Percentiles rank a stretch among this genome's conserved stretches.
phyloP scores from a whole-genome alignment of 495 filamentous ascomycete species.

The Astrothelium macrocarpum region DNA sequence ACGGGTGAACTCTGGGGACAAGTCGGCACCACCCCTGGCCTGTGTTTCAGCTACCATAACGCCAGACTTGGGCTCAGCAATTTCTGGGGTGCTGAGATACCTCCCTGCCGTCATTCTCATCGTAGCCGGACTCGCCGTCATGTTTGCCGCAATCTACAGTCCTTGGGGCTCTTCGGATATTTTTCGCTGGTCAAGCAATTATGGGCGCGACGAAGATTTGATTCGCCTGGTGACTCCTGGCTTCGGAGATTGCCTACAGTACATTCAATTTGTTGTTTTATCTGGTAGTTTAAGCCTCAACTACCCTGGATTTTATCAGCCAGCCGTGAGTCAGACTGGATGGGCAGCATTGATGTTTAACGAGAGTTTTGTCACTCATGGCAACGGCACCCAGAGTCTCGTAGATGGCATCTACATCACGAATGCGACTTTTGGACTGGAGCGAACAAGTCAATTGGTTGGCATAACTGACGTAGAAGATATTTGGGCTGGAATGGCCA shows the following conservation, averaged over 20 bases:
- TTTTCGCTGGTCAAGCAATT: constrained; percentile 93
- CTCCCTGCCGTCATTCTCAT: constrained; percentile 69
- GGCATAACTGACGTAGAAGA: constrained; percentile 68
- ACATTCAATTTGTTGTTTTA: constrained; percentile 86
- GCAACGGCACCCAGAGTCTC: constrained; percentile 51
- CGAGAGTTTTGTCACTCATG: constrained; percentile 68
- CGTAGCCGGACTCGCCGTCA: constrained; percentile 69
- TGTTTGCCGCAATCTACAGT: constrained; percentile 75
- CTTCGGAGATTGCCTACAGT: constrained; percentile 94
- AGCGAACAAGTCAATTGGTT: constrained; percentile 69
- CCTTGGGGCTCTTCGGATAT: constrained; percentile 87
- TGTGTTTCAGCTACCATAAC: constrained; percentile 76
- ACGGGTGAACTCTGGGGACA: constrained; percentile 63
- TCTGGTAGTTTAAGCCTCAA: constrained; percentile 75
- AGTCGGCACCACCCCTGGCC: constrained; percentile 49
- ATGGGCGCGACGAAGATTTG: constrained; percentile 85
- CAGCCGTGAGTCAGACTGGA: constrained; percentile 70
- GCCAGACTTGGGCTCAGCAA: constrained; percentile 57
- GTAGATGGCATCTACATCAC: constrained; percentile 76
- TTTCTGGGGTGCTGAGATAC: constrained; percentile 63
- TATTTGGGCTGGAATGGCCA: constrained; percentile 85
- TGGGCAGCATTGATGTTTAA: constrained; percentile 94
- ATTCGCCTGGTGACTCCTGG: constrained; percentile 89
- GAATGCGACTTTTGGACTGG: constrained; percentile 65
- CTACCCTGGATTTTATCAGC: constrained; percentile 93